A percentile compares a stretch with the other conserved stretches of the same genome.
Evolutionary conservation across 148 eudicot genomes (phyloP).

Genomic region (Spergularia marina): DNA sequence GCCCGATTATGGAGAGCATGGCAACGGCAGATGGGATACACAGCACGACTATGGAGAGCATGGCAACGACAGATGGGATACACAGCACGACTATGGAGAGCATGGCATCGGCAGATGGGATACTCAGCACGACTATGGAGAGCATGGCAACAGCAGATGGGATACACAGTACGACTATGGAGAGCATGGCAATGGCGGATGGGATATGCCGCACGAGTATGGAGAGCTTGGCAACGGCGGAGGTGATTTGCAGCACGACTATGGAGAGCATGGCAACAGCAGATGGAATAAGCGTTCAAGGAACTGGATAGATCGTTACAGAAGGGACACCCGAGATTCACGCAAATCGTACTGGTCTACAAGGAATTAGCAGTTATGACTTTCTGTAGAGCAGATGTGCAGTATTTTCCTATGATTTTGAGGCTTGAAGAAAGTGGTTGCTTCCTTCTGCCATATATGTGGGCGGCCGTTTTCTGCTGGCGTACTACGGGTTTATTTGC

Average conservation of each 20-base stretch:
- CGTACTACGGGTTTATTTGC: too few relatives aligned
- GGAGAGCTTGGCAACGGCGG: not conserved
- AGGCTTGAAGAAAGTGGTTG: too few relatives aligned
- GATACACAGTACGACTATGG: not conserved
- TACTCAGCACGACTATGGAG: not conserved
- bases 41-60: not conserved
- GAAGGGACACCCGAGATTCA: not conserved
- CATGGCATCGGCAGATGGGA: not conserved
- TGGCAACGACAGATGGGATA: not conserved
- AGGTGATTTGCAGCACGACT: not conserved
- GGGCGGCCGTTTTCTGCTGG: too few relatives aligned
- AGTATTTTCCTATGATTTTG: not conserved
- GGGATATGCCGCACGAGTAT: not conserved
- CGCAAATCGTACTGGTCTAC: not conserved
- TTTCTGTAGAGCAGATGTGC: not conserved
- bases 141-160: not conserved
- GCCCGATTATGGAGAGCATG: not conserved
- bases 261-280: not conserved
- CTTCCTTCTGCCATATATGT: too few relatives aligned
- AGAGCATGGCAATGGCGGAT: not conserved
- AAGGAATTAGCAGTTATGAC: not conserved
- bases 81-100: not conserved
- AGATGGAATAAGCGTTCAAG: not conserved
- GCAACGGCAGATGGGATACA: not conserved
- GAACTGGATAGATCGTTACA: constrained; percentile 3